Base-by-base conservation (phyloP, 768 basidiomycete species). In the Collybiopsis confluens region DNA sequence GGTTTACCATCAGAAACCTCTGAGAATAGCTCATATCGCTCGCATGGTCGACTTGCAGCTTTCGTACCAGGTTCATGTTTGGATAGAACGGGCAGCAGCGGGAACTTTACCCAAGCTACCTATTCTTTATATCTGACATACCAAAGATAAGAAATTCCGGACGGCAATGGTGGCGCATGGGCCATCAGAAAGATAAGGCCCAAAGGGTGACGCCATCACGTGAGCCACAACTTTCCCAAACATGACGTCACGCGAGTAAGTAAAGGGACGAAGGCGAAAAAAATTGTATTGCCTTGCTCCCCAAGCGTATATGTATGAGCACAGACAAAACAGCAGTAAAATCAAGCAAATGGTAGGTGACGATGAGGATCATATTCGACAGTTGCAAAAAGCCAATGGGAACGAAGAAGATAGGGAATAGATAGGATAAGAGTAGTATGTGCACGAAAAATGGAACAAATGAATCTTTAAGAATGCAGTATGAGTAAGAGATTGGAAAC, bases 231-330 rank as follows among this genome's bases (percentile, higher is more conserved):
- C 13, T 15, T 2, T 3, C 10, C 16, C 3, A 15, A 18, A 37
- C 3, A 10, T 51, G 49, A 42, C 50, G 38, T 52, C 50, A 52
- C 50, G 50, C 50, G n/a, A n/a, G 10, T n/a, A 37, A n/a, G n/a
- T 10, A 42, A 16, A 5, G 40, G 21, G 40, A 42, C 6, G 6
- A 42, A 23, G 21, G n/a, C 23, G 16, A 6, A 16, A 42, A 42
- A 42, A 6, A 23, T 18, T 42, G 40, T 18, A 42, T 42, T 42
- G 16, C n/a, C n/a, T n/a, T n/a, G n/a, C n/a, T n/a, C n/a, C n/a
- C n/a, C n/a, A n/a, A n/a, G n/a, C n/a, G n/a, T n/a, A n/a, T n/a
- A n/a, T n/a, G n/a, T n/a, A n/a, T n/a, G n/a, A n/a, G n/a, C n/a
- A n/a, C n/a, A n/a, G n/a, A n/a, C n/a, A n/a, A n/a, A n/a, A n/a